phyloP scores from a whole-genome alignment of 495 filamentous ascomycete genomes.

The Penicillium waksmanii region DNA sequence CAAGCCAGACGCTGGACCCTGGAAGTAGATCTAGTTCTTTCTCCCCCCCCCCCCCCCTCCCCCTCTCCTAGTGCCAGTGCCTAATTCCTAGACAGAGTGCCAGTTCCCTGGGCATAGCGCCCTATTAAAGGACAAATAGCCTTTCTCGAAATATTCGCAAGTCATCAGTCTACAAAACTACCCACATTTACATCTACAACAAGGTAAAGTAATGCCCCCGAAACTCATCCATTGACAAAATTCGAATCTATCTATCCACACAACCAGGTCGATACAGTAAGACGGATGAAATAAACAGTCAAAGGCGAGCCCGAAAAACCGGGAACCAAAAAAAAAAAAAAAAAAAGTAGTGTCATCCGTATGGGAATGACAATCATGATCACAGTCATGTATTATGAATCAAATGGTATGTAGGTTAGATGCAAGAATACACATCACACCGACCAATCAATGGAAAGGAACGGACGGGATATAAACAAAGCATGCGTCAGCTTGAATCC shows the following conservation, averaged over 20 bases:
- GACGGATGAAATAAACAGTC: neutral
- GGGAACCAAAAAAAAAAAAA: slow-evolving; percentile 6
- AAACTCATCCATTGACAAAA: neutral
- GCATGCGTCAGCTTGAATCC: slow-evolving; percentile 1
- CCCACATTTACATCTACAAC: neutral
- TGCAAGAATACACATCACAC: neutral
- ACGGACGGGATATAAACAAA: slow-evolving; percentile 10
- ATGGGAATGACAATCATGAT: neutral
- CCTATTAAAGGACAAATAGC: too few relatives aligned
- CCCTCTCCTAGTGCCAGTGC: too few relatives aligned
- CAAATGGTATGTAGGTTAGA: slow-evolving; percentile 5
- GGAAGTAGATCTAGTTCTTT: too few relatives aligned
- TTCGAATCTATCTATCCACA: neutral
- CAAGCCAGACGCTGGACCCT: too few relatives aligned
- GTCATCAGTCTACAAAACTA: too few relatives aligned
- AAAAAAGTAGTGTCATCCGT: neutral
- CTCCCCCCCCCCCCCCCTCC: too few relatives aligned
- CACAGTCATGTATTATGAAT: slow-evolving; percentile 5
- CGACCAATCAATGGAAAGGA: slow-evolving; percentile 10
- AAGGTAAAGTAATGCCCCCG: neutral
- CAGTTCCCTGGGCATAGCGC: too few relatives aligned
- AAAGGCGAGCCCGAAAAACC: neutral
- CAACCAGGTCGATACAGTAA: neutral
- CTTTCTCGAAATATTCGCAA: too few relatives aligned
- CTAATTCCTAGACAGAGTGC: too few relatives aligned